Evolutionary conservation across 371 early-diverging fungal species (phyloP).

Genomic region (Paraphysoderma sedebokerense): DNA sequence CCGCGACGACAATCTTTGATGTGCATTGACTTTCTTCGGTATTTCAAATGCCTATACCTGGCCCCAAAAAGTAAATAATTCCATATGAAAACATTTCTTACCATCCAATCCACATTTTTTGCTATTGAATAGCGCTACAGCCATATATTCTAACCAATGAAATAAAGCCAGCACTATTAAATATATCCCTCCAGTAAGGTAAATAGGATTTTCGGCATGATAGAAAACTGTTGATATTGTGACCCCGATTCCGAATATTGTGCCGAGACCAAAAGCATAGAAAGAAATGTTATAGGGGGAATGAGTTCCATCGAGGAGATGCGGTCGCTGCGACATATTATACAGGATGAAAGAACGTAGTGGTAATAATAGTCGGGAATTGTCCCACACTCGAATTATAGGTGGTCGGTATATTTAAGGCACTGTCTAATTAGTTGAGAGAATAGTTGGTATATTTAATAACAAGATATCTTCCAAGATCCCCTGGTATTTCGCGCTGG

Average conservation of each 20-base stretch:
- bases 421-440: too few species aligned
- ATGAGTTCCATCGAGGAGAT: constrained; percentile 44
- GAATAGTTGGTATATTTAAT: too few species aligned
- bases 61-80: not conserved
- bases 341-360: too few species aligned
- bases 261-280: constrained; percentile 43
- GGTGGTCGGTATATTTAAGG: too few species aligned
- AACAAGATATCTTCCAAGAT: too few species aligned
- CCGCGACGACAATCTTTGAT: too few species aligned
- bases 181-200: constrained; percentile 33
- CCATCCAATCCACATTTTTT: constrained; percentile 40
- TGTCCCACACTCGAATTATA: too few species aligned
- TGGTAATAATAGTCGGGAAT: too few species aligned
- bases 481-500: too few species aligned
- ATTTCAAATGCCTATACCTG: not conserved
- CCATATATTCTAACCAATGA: constrained; percentile 59
- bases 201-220: constrained; percentile 9
- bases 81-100: constrained; percentile 15
- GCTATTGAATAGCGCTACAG: constrained; percentile 52
- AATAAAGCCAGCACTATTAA: constrained; percentile 41
- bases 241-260: constrained; percentile 33
- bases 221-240: constrained; percentile 9
- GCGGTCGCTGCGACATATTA: too few species aligned
- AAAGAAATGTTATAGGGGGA: constrained; percentile 52
- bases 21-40: not conserved